A percentile compares a stretch with the other conserved stretches of the same genome.
phyloP scores from a whole-genome alignment of 495 filamentous ascomycete genomes.

The Pyrenopolyporus hunteri region DNA sequence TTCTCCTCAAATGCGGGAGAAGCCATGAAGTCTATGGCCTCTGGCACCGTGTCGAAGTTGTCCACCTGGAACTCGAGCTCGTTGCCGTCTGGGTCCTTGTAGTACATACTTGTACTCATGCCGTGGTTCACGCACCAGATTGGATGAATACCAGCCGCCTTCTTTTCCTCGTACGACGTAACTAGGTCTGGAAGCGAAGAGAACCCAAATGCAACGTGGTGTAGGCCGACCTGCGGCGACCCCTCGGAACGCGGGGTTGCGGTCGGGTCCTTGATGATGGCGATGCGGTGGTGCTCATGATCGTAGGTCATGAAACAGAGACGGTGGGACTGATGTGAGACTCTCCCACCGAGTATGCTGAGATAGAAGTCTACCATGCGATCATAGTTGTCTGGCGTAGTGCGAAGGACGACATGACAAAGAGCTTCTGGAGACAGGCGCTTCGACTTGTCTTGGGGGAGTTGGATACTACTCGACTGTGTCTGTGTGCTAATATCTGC shows the following conservation, averaged over 20 bases:
- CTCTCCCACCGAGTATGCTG: constrained; percentile 12
- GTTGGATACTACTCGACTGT: not conserved
- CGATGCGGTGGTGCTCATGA: constrained; percentile 53
- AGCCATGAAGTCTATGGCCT: constrained; percentile 43
- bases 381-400: constrained; percentile 7
- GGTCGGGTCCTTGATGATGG: constrained; percentile 32
- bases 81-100: constrained; percentile 53
- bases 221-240: constrained; percentile 31
- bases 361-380: constrained; percentile 11
- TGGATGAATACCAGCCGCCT: constrained; percentile 41
- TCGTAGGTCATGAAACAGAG: constrained; percentile 48
- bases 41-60: constrained; percentile 43
- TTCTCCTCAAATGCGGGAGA: constrained; percentile 32
- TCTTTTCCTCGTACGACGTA: constrained; percentile 34
- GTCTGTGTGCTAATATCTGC: not conserved
- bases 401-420: constrained; percentile 15
- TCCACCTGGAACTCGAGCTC: constrained; percentile 53
- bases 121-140: constrained; percentile 51
- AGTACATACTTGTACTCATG: constrained; percentile 51
- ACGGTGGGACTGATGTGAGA: constrained; percentile 6
- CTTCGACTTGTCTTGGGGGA: not conserved
- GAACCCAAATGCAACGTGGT: constrained; percentile 48
- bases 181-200: constrained; percentile 33
- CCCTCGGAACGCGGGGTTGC: not conserved
- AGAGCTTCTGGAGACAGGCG: constrained; percentile 2